A percentile compares a stretch with the other conserved stretches of the same genome.
These are phyloP conservation scores for Colletotrichum sp. DNA, from an alignment of 2,329 filamentous ascomycete genomes.

Conservation along the genomic window DNA sequence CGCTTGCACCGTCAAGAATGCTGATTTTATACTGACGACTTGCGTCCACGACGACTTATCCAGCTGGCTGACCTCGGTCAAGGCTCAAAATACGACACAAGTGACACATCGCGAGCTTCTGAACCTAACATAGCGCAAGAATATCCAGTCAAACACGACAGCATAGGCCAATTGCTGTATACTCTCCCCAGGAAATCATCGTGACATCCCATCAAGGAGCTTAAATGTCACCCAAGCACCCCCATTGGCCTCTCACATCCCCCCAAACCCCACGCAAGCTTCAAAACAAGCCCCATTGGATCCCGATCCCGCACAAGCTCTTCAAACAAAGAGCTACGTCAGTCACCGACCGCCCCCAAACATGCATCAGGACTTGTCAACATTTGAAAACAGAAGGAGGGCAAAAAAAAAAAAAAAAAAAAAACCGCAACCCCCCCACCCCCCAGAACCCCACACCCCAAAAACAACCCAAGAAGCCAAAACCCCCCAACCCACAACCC, in stretches of 20 bases:
- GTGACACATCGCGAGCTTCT: rapidly evolving
- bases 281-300: not conserved
- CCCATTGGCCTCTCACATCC: not conserved
- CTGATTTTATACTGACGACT: not conserved
- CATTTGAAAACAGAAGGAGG: not conserved
- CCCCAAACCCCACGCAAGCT: not conserved
- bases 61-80: not conserved
- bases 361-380: not conserved
- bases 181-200: not conserved
- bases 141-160: rapidly evolving
- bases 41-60: not conserved
- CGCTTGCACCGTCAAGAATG: not conserved
- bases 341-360: not conserved
- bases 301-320: not conserved
- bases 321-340: not conserved
- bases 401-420: no score
- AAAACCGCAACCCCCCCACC: no score
- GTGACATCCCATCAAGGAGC: not conserved
- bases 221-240: not conserved
- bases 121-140: not conserved
- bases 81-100: not conserved
- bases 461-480: no score
- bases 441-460: no score
- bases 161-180: not conserved
- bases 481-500: no score